Base-by-base conservation (phyloP, 179 eudicot genomes). In the Beta corolliflora region DNA sequence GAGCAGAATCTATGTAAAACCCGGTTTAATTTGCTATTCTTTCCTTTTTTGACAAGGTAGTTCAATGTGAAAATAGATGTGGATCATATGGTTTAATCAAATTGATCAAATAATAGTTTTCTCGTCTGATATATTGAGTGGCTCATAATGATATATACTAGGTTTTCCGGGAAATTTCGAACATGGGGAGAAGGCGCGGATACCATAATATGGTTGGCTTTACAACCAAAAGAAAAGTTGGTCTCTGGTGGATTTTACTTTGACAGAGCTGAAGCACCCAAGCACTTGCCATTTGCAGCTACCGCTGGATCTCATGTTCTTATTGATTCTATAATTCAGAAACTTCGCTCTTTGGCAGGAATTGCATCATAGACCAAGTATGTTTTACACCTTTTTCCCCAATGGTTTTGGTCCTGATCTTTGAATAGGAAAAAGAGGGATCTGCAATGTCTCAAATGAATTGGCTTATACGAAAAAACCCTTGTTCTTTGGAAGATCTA, bases 121-220 rank as follows among this genome's bases (percentile, higher is more conserved):
- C 3, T 14, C 58, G 10, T 25, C 69, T 71, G 36, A 73, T 55
- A 7, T 23, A 76, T 55, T 67, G 5, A 13, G 9, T 70, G 56
- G 63, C 71, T 63, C 0, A 75, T 18, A 5, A 53, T 55, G 41
- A 5, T 9, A 55, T 65, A 71, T 54, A 45, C 7, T 84, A 95
- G 98, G 78, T 74, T 93, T 8, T 84, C 91, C 21, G 95, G 59
- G n/a, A 92, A 92, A 55, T 89, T 95, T 15, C 86, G 99, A 84
- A 89, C 91, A n/a, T 89, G 97, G 48, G 89, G 90, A 77, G 93
- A 95, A 92, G 99, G 98, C 50, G 99, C 99, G 7, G 99, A 95
- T 66, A 95, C 98, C 0, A 75, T 91, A 14, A 73, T 93, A 46
- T 95, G 99, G 99, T 81, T 95, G 81, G 95, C 97, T 79, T 83